These are phyloP conservation scores for Leccinum subtestaceum DNA, from an alignment of 768 basidiomycete species.

Conservation along the genomic window DNA sequence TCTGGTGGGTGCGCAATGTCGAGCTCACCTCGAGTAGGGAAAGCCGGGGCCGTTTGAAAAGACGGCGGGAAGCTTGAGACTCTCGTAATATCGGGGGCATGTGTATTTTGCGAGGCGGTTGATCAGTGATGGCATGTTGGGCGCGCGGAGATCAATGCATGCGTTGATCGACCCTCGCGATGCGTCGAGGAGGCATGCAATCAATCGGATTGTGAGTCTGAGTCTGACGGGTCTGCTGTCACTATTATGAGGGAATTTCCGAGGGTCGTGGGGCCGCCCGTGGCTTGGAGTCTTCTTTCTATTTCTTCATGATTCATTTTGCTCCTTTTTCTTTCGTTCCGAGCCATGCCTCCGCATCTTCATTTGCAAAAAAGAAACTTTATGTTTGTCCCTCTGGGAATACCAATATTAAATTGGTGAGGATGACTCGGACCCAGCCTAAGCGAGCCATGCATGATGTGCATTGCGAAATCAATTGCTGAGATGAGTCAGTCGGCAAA, in stretches of 20 bases:
- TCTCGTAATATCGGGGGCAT: not conserved
- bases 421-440: too few relatives aligned
- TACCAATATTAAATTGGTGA: too few relatives aligned
- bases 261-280: not conserved
- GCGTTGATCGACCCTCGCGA: not conserved
- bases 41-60: constrained; percentile 47
- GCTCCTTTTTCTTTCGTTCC: too few relatives aligned
- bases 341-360: too few relatives aligned
- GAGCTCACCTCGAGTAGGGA: constrained; percentile 35
- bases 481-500: not conserved
- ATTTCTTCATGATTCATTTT: too few relatives aligned
- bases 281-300: not conserved
- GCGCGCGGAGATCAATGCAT: not conserved
- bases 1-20: not conserved
- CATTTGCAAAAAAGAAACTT: too few relatives aligned
- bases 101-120: not conserved
- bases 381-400: too few relatives aligned
- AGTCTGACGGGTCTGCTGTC: not conserved
- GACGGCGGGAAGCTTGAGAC: constrained; percentile 35
- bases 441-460: not conserved
- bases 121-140: not conserved
- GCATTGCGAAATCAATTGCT: not conserved
- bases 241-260: not conserved
- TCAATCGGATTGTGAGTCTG: not conserved
- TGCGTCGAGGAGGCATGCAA: not conserved